These are phyloP conservation scores for Parascedosporium putredinis DNA, from an alignment of 2,329 filamentous ascomycete genomes.

Conservation along the genomic window DNA sequence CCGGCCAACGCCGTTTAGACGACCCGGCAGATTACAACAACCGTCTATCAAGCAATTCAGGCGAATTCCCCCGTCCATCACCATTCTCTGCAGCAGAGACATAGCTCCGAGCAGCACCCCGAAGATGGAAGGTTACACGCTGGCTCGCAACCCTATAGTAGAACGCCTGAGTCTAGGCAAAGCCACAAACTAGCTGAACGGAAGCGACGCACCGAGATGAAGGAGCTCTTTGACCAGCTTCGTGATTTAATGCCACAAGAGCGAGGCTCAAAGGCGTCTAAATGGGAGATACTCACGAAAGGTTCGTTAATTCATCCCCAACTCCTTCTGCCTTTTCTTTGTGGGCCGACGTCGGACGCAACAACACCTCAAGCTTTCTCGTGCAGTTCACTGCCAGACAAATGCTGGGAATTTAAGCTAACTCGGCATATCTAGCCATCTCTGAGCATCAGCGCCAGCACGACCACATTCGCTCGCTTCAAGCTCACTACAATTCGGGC, in stretches of 20 bases:
- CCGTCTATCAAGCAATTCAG: slow-evolving; percentile 38
- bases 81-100: slow-evolving; percentile 65
- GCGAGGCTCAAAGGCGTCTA: slow-evolving; percentile 73
- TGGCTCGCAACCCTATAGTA: slow-evolving; percentile 65
- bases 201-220: slow-evolving; percentile 80
- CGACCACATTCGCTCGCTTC: slow-evolving; percentile 36
- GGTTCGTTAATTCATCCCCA: slow-evolving; percentile 43
- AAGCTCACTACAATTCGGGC: slow-evolving; percentile 31
- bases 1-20: slow-evolving; percentile 62
- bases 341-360: too few relatives aligned
- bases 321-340: not conserved
- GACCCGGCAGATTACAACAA: slow-evolving; percentile 42
- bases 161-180: slow-evolving; percentile 70
- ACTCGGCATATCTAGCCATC: slow-evolving; percentile 38
- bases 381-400: too few relatives aligned
- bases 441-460: slow-evolving; percentile 47
- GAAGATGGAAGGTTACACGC: slow-evolving; percentile 42
- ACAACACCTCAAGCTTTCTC: too few relatives aligned
- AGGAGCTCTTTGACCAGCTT: slow-evolving; percentile 72
- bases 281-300: slow-evolving; percentile 83
- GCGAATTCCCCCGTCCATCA: slow-evolving; percentile 57
- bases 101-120: slow-evolving; percentile 54
- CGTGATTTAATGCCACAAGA: slow-evolving; percentile 71
- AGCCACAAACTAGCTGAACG: slow-evolving; percentile 80
- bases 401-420: too few relatives aligned